Base-by-base conservation (phyloP, 2,329 filamentous ascomycete genomes). In the Penicillium sp. region DNA sequence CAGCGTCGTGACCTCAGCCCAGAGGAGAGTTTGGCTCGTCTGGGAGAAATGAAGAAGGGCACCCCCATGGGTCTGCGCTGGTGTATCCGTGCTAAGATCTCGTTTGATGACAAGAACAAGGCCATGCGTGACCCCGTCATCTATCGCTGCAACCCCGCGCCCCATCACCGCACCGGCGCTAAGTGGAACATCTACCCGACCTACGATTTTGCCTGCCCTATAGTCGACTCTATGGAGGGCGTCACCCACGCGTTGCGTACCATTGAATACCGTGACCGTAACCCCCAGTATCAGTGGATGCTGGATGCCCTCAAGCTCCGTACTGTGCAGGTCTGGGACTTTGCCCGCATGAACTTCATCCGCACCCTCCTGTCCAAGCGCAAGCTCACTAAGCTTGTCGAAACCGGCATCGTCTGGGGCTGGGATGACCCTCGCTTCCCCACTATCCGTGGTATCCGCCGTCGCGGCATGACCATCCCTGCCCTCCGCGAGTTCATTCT, bases 101-200 rank as follows among this genome's bases (percentile, higher is more conserved):
- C 89, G 1, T 82, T 88, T 60, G 88, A 95, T 70, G 87, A 93
- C 73, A 87, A 87, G 57, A 97, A 98, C 78, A 95, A 95, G 74
- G 89, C 93, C 46, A 85, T 97, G 81, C 82, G 93, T 58, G 93
- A 98, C 70, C 93, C 93, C 10, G 91, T 97, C 71, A 95, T 98
- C 70, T 97, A 96, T 79, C 86, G 93, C 59, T 96, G 90, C 81
- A 95, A 95, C 65, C 78, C 81, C 5, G 67, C 78, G 42, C 69
- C 76, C 9, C 82, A 85, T 63, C 82, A 83, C 68, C 79, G 82
- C 46, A 85, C 82, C 5, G 81, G 81, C n/a, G 69, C 67, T 42
- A 79, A 77, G 53, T 85, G 82, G 81, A 84, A 84, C 68, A 79
- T 83, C 59, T 85, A 85, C 66, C 82, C 82, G 1, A 85, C 81